Base-by-base conservation (phyloP, 1,139 yeast genomes). In the Lodderomyces parapsilosis region DNA sequence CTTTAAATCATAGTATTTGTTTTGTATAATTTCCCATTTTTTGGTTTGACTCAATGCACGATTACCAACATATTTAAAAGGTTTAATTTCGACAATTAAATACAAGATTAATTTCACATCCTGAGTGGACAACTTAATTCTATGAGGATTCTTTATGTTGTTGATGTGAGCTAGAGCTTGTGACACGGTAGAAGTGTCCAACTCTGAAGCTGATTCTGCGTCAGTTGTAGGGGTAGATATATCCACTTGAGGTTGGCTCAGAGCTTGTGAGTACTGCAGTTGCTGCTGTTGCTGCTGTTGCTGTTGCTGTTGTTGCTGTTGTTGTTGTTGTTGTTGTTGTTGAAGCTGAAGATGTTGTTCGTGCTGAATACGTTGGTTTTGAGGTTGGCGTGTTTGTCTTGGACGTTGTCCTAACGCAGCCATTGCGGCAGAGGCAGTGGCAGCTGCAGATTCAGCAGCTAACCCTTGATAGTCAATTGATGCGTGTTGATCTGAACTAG, bases 31-130 rank as follows among this genome's bases (percentile, higher is more conserved):
- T 44, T 63, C 66, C 74, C 74, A 68, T 46, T 67, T 68, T 41
- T 58, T 61, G 2, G 69, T 65, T 49, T 68, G 73, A 36, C 61
- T 57, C 20, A 62, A 46, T 7, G 60, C 52, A 24, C 68, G 53
- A 46, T 67, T 67, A 2, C 74, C 74, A 28, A 67, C 59, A 43
- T 66, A 67, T 44, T 67, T 67, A 50, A 68, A 68, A 4, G 74
- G 74, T 44, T 65, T 66, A 20, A 66, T 56, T 22, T 59, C 53
- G 13, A 62, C 56, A 10, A 66, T 66, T 34, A 67, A 54, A 43
- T 56, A 64, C 13, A 67, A 52, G 6, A 68, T 65, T 14, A 67
- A 50, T 43, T 55, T 55, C 13, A 67, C 61, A 44, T 68, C 73
- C 34, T 55, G 54, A 13, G 51, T 42, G 1, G 66, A 58, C 27